phyloP scores from a whole-genome alignment of 169 alveolate genomes.

The Plasmodium ovale region DNA sequence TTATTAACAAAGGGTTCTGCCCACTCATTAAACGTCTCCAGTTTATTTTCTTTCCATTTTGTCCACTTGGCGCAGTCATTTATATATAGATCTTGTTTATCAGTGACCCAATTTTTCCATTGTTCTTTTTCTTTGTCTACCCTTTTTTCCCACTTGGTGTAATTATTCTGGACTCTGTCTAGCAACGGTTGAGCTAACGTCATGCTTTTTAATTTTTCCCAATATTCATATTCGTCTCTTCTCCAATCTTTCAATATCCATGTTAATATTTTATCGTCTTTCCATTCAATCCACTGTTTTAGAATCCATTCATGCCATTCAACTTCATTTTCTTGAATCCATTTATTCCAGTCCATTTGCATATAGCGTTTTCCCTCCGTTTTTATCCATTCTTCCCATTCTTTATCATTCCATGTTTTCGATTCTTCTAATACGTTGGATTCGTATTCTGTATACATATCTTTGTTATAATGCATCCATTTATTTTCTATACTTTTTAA shows the following conservation, averaged over 20 bases:
- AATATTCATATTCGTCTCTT: slow-evolving; percentile 26
- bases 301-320: background rate
- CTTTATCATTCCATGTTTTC: slow-evolving; percentile 13
- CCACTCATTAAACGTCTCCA: slow-evolving; percentile 1
- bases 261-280: slow-evolving; percentile 6
- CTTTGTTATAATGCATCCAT: slow-evolving; percentile 27
- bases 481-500: slow-evolving; percentile 7
- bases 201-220: background rate
- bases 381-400: slow-evolving; percentile 26
- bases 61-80: slow-evolving; percentile 17
- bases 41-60: slow-evolving; percentile 8
- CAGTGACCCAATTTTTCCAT: slow-evolving; percentile 16
- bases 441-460: slow-evolving; percentile 3
- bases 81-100: background rate
- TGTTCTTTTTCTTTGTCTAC: slow-evolving; percentile 5
- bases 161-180: slow-evolving; percentile 3
- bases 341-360: slow-evolving; percentile 7
- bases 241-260: slow-evolving; percentile 38
- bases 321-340: background rate
- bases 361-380: background rate
- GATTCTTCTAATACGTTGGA: background rate
- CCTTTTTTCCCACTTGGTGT: slow-evolving; percentile 4
- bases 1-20: background rate
- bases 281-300: slow-evolving; percentile 21
- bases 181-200: slow-evolving; percentile 8